Conservation (phyloP, 73 alveolate species). For the Paramecium biaurelia region DNA sequence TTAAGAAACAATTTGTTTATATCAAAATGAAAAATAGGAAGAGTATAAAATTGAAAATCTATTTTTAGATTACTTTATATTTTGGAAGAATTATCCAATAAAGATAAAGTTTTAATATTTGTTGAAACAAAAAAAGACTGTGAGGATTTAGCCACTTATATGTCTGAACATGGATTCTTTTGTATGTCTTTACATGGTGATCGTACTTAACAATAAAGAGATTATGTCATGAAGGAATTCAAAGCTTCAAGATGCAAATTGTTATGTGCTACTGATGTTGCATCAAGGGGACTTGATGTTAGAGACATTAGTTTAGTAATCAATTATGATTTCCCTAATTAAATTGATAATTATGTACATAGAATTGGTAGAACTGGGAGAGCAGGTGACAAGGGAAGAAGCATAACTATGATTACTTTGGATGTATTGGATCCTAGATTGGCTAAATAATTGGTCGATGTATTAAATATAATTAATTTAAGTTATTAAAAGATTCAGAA, state of each 20-base stretch:
- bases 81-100: slow-evolving; percentile 46
- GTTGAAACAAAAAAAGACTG: slow-evolving; percentile 89
- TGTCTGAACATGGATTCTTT: slow-evolving; percentile 73
- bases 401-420: slow-evolving; percentile 67
- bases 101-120: slow-evolving; percentile 81
- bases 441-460: slow-evolving; percentile 52
- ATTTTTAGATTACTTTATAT: slow-evolving; percentile 77
- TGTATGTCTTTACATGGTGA: slow-evolving; percentile 94
- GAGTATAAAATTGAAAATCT: slow-evolving; percentile 30
- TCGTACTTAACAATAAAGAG: slow-evolving; percentile 78
- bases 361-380: slow-evolving; percentile 96
- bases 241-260: slow-evolving; percentile 76
- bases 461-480: neutral
- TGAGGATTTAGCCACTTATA: slow-evolving; percentile 74
- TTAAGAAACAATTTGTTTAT: slow-evolving; percentile 79
- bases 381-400: slow-evolving; percentile 87
- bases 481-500: slow-evolving; percentile 54
- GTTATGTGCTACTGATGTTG: slow-evolving; percentile 93
- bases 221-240: slow-evolving; percentile 78
- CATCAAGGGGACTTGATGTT: slow-evolving; percentile 92
- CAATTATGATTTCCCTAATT: slow-evolving; percentile 92
- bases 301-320: slow-evolving; percentile 82
- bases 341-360: slow-evolving; percentile 91
- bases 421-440: slow-evolving; percentile 66
- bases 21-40: neutral